Conservation (phyloP, 2,329 filamentous ascomycete species). For the Capronia epimyces region DNA sequence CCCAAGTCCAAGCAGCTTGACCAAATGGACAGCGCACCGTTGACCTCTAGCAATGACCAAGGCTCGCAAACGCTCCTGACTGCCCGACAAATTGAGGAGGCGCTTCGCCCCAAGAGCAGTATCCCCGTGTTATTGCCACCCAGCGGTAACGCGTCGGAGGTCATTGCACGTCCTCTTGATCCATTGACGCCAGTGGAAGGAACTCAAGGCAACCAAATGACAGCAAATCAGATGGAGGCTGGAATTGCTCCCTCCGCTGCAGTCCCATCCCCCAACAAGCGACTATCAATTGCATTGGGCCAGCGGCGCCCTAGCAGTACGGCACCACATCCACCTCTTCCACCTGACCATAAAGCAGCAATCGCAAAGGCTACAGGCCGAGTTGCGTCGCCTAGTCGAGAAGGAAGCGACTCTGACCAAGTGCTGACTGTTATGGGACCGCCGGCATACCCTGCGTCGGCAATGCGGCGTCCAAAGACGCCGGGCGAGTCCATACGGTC, state of each 20-base stretch:
- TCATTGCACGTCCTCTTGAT: constrained; percentile 7
- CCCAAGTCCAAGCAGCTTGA: background rate
- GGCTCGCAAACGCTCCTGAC: constrained; percentile 79
- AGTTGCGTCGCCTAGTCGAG: constrained; percentile 38
- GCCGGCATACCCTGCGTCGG: constrained; percentile 75
- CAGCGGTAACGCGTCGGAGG: constrained; percentile 32
- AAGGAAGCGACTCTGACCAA: constrained; percentile 7
- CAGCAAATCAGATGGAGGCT: background rate
- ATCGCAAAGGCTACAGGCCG: constrained; percentile 72
- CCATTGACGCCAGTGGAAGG: constrained; percentile 20
- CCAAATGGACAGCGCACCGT: constrained; percentile 23
- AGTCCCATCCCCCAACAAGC: constrained; percentile 38
- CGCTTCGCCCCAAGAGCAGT: constrained; percentile 46
- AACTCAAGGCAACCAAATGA: background rate
- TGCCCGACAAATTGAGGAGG: constrained; percentile 71
- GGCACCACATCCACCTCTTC: constrained; percentile 61
- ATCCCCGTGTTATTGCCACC: constrained; percentile 34
- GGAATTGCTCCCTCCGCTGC: background rate
- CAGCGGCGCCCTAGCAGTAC: constrained; percentile 47
- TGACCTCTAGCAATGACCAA: constrained; percentile 56
- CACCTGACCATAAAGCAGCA: constrained; percentile 72
- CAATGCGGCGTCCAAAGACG: constrained; percentile 59
- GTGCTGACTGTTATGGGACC: constrained; percentile 63
- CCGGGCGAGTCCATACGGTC: constrained; percentile 50
- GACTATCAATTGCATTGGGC: constrained; percentile 71